Base-by-base conservation (phyloP, 805 yeast genomes). In the Saccharomycopsis olivae region DNA sequence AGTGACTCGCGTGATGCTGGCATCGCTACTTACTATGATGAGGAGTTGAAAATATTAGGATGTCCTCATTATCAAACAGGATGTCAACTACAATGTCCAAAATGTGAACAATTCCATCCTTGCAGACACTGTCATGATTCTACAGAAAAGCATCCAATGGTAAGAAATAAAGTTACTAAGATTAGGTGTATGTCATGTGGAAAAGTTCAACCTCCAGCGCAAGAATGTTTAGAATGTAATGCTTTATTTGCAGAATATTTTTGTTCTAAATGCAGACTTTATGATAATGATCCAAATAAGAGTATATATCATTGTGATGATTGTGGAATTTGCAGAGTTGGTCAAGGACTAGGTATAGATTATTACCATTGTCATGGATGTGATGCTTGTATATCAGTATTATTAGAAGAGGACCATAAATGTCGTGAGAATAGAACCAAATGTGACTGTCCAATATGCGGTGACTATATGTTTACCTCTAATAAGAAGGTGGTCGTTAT, bases 301-400 rank as follows among this genome's bases (percentile, higher is more conserved):
- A 81, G 81, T 47, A 87, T 88, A 18, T 88, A 87, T 53, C 97
- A 88, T 56, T 88, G 97, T 57, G 84, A 78, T 50, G 82, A 78
- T 50, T 88, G 97, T 62, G 95, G 95, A 0, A 86, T 89, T 40
- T 88, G 97, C 56, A 70, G 96, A 11, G 64, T 89, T 8, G 97
- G 97, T 2, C 65, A 81, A 19, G 96, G 96, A 0, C 59, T 86
- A 17, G 92, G 85, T 14, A 79, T 81, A 48, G 96, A 88, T 58
- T 87, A 80, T 51, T 86, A 85, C 63, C 97, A 88, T 56, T 88
- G 97, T 60, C 74, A 80, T 50, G 78, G 77, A 16, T 88, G 97
- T 60, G 83, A 85, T 51, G 88, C 87, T 5, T 88, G 97, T 57
- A 69, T 88, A 49, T 76, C 89, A 31, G 78, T 88, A 36, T 86